A percentile compares a stretch with the other conserved stretches of the same genome.
These are phyloP conservation scores for Blastobotrys persicus DNA, from an alignment of 1,139 yeast species.

Conservation along the genomic window DNA sequence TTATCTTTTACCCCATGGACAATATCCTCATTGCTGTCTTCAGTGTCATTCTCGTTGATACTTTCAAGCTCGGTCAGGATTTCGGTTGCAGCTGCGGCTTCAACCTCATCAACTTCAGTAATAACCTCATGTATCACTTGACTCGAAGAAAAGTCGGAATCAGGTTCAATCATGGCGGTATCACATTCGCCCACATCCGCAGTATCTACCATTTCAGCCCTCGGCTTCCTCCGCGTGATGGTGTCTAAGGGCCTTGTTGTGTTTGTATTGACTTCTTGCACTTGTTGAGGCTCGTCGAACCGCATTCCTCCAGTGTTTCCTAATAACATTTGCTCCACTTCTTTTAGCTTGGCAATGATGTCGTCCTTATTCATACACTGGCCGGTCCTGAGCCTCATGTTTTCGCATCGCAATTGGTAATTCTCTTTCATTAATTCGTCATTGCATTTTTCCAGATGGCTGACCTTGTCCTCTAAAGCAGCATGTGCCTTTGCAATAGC, in stretches of 20 bases:
- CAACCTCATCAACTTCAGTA: slow-evolving; percentile 2
- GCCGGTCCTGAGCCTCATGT: slow-evolving; percentile 20
- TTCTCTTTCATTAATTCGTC: slow-evolving; percentile 28
- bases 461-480: slow-evolving; percentile 25
- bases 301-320: background rate
- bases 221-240: slow-evolving; percentile 4
- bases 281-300: background rate
- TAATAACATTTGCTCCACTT: slow-evolving; percentile 10
- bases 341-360: background rate
- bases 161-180: slow-evolving; percentile 5
- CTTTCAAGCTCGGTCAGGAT: background rate
- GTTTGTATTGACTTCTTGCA: background rate
- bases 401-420: slow-evolving; percentile 25
- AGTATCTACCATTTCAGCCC: background rate
- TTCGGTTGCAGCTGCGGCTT: background rate
- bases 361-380: background rate
- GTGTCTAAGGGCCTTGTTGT: slow-evolving; percentile 1
- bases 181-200: slow-evolving; percentile 6
- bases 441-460: slow-evolving; percentile 24
- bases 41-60: background rate
- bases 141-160: background rate
- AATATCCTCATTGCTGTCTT: background rate
- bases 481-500: slow-evolving; percentile 31
- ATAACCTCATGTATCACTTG: slow-evolving; percentile 4
- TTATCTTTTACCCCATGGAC: no score